Evolutionary conservation across 352 stramenopile genomes (phyloP), one percentile per base, ranked within the genome.

Genomic region (Phytophthora sp.): DNA sequence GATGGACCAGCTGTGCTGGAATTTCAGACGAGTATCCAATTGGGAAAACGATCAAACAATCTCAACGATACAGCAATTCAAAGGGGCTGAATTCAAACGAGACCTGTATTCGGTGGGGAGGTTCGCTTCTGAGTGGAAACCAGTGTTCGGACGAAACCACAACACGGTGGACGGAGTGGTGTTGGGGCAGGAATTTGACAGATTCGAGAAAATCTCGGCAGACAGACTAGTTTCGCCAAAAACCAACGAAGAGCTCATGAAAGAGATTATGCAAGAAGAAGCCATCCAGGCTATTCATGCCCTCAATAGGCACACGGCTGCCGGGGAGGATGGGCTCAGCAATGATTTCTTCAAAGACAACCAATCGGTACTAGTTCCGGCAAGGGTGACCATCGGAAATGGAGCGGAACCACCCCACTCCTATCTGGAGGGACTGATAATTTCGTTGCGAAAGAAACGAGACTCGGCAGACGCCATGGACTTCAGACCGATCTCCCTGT

Each of bases 401-500:
- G 36, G 36, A 20, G 16, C 64, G 59, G 23, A 47, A 4, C 33
- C 51, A 16, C 51, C 51, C 8, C 1, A 20, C n/a, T 49, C 35
- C 2, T 58, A 49, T 29, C 23, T 57, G 3, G 21, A 57, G n/a
- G 50, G 8, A 7, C 3, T 57, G 20, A 57, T 57, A 1, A 36
- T 49, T 27, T 23, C 29, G 4, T 18, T 62, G 3, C 7, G 39
- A n/a, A 62, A 62, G 30, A 53, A 61, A 35, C 26, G 27, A 12
- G 39, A 52, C 13, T 61, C 56, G 15, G 16, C 1, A 3, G 31
- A 56, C 20, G 44, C 56, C 4, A 55, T 64, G 42, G 44, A 64
- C 12, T 64, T 51, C 35, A 31, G 56, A 12, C 56, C 56, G 4
- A 64, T 64, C 12, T 26, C 56, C 1, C 21, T 65, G 11, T 65